These are phyloP conservation scores for Nigrospora sphaerica DNA, from an alignment of 2,329 filamentous ascomycete genomes.

Conservation along the genomic window DNA sequence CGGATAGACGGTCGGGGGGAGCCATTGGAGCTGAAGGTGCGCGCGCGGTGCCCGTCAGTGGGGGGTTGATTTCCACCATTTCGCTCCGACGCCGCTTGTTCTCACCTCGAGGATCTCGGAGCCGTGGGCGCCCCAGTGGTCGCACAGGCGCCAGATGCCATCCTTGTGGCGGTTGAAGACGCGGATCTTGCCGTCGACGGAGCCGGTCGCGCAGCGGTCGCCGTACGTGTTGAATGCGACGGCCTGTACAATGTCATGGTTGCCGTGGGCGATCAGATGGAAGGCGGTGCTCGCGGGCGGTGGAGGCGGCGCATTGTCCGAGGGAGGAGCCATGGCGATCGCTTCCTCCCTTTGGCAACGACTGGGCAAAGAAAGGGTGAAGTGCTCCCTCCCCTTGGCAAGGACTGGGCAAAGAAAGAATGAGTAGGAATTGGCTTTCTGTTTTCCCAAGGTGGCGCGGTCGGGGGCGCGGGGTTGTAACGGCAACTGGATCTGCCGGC, in stretches of 20 bases:
- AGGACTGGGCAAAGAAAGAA: neutral
- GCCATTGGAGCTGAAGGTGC: constrained; percentile 71
- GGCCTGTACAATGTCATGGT: constrained; percentile 74
- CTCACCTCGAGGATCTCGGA: constrained; percentile 81
- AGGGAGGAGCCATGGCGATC: constrained; percentile 2
- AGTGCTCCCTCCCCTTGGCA: too few relatives aligned
- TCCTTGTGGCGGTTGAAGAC: constrained; percentile 82
- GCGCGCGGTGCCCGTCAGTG: neutral
- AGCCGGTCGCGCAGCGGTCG: constrained; percentile 83
- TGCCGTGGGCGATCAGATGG: constrained; percentile 64
- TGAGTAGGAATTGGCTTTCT: too few relatives aligned
- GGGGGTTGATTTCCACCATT: neutral
- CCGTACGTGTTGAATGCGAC: constrained; percentile 90
- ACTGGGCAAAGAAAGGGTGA: neutral
- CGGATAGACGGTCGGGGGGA: constrained; percentile 79
- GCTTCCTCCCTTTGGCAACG: neutral
- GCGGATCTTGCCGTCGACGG: constrained; percentile 86
- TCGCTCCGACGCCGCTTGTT: neutral
- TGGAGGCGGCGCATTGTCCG: constrained; percentile 4
- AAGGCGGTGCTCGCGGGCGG: constrained; percentile 40
- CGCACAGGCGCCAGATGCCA: constrained; percentile 69
- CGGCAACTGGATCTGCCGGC: too few relatives aligned
- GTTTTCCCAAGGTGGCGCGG: too few relatives aligned
- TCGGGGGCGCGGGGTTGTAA: too few relatives aligned
- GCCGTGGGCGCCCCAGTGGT: constrained; percentile 86